Base-by-base conservation (phyloP, 2,329 filamentous ascomycete species). In the Trichoderma polysporum region DNA sequence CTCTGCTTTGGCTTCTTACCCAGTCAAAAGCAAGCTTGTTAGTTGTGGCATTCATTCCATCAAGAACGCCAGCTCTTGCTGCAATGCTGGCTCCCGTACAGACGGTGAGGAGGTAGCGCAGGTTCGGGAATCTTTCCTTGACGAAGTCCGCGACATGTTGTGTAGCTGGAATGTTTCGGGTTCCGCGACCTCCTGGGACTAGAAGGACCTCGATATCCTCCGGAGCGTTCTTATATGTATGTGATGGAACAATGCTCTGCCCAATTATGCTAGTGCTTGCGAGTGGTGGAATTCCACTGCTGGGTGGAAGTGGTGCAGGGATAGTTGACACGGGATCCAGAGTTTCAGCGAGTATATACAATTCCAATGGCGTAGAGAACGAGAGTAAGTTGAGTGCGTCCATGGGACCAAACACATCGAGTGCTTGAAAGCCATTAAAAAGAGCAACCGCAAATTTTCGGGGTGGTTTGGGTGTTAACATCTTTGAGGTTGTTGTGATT, bases 21-120 rank as follows among this genome's bases (percentile, higher is more conserved):
- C 74, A 74, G n/a, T 77, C 74, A 74, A 83, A 90, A 0, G 79
- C 77, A 3, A 72, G 70, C 74, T 90, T 90, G 72, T 90, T 90
- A 0, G 85, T 86, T 0, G 88, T 91, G 1, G 87, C 89, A 17
- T 77, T 77, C 47, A 77, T 81, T 0, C 85, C 84, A 66, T 90
- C 81, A 15, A 91, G 74, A 0, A 89, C 72, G 0, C 87, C 88
- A 0, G 87, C 79, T 25, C 79, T 76, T 0, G 88, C 87, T 0
- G 84, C 78, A 6, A 88, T 73, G 2, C 81, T 81, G 2, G 84
- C 79, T 0, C 88, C 88, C 0, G 86, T 90, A 72, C 89, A 91
- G 0, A 90, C 82, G 0, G 85, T 88, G n/a, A 90, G 76, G 6
- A 88, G 71, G 68, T 84, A 86, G 56, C 79, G 74, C 7, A 88